phyloP scores from a whole-genome alignment of 495 filamentous ascomycete genomes.

The Aspergillus panamensis region DNA sequence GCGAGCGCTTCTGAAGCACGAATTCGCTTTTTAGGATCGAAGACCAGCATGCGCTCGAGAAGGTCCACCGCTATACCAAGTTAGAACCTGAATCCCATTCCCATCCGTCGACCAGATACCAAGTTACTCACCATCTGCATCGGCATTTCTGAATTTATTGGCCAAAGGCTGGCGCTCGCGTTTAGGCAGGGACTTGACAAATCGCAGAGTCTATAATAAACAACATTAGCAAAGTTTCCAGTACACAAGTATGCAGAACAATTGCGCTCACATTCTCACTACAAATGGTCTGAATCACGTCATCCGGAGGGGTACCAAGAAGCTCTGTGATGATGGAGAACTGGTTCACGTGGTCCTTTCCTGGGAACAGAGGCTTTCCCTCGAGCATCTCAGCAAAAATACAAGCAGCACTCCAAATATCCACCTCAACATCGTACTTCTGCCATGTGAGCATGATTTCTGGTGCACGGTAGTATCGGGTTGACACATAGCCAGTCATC shows the following conservation, averaged over 20 bases:
- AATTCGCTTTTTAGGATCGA: conserved; percentile 89
- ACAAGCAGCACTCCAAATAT: conserved; percentile 98
- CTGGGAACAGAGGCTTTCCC: conserved; percentile 96
- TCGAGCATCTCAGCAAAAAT: conserved; percentile 99
- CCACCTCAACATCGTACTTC: conserved; percentile 98
- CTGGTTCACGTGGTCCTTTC: conserved; percentile 99
- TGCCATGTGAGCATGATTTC: conserved; percentile 99
- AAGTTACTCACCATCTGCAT: conserved; percentile 70
- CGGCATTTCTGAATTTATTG: conserved; percentile 94
- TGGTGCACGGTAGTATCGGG: conserved; percentile 94
- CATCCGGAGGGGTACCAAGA: conserved; percentile 94
- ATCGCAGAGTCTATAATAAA: conserved; percentile 75
- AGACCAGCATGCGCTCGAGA: conserved; percentile 94
- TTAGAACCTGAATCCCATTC: conserved; percentile 16
- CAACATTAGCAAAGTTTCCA: conserved; percentile 13
- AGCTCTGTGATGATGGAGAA: conserved; percentile 99
- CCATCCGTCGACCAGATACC: background rate
- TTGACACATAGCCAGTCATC: conserved; percentile 99
- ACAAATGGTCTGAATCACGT: conserved; percentile 97
- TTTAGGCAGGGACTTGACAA: conserved; percentile 97
- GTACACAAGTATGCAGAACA: background rate
- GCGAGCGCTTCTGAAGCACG: conserved; percentile 79
- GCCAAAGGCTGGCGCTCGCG: conserved; percentile 84
- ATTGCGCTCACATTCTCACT: conserved; percentile 82
- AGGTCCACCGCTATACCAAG: conserved; percentile 73